Percentiles rank a stretch among this genome's conserved stretches.
Conservation (phyloP, 169 alveolate genomes). For the Babesia bigemina region DNA sequence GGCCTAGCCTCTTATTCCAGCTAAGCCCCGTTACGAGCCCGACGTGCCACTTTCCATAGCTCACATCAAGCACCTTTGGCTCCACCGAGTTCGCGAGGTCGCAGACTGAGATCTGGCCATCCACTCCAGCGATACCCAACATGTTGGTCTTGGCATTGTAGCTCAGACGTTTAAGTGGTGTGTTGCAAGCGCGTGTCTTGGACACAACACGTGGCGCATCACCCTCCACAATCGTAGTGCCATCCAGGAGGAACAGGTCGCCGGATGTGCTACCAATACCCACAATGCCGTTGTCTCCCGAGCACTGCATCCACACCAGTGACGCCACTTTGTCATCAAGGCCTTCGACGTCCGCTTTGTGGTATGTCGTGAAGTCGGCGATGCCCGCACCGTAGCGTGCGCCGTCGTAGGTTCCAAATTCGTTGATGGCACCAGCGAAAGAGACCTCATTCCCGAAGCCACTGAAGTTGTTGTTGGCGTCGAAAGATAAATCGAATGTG, state of each 20-base stretch:
- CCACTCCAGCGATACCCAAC: constrained; percentile 66
- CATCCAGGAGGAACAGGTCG: constrained; percentile 52
- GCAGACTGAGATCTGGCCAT: constrained; percentile 57
- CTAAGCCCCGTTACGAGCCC: constrained; percentile 66
- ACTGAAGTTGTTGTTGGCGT: constrained; percentile 28
- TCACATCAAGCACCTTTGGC: constrained; percentile 37
- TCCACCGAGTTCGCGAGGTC: constrained; percentile 46
- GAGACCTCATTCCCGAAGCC: constrained; percentile 26
- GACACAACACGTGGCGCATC: constrained; percentile 17
- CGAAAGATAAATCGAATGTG: constrained; percentile 37
- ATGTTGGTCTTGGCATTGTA: constrained; percentile 57
- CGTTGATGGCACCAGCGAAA: constrained; percentile 19
- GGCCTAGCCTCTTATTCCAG: constrained; percentile 83
- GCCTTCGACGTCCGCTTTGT: constrained; percentile 16
- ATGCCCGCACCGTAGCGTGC: constrained; percentile 25
- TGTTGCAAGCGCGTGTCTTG: constrained; percentile 46
- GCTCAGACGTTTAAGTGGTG: constrained; percentile 43
- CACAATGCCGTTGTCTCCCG: constrained; percentile 36
- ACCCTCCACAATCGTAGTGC: constrained; percentile 32
- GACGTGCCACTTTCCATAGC: constrained; percentile 70
- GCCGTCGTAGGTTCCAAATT: constrained; percentile 40
- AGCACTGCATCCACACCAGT: constrained; percentile 43
- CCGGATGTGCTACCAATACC: constrained; percentile 54
- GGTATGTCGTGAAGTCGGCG: constrained; percentile 59
- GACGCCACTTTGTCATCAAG: constrained; percentile 43